Conservation (phyloP, 2,329 filamentous ascomycete genomes). For the Niveomyces coronatus region DNA sequence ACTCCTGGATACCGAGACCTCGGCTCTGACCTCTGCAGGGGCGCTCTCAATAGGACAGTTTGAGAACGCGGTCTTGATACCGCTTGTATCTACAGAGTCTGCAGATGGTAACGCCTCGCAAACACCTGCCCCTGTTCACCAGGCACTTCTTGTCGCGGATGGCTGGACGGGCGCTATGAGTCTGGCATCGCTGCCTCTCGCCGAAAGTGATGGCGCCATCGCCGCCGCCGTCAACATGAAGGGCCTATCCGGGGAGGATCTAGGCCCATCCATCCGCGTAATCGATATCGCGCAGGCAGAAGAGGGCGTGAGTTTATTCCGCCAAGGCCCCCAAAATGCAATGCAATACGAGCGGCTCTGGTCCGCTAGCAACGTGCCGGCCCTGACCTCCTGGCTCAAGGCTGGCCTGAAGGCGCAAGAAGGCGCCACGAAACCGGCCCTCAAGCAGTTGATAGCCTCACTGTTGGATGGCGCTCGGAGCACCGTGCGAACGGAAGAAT, state of each 20-base stretch:
- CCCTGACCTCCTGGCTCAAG: slow-evolving; percentile 56
- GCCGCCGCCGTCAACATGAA: slow-evolving; percentile 49
- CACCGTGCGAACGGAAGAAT: slow-evolving; percentile 41
- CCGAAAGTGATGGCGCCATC: slow-evolving; percentile 31
- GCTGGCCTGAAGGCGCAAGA: slow-evolving; percentile 30
- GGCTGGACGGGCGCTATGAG: slow-evolving; percentile 59
- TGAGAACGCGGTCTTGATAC: slow-evolving; percentile 63
- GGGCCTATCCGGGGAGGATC: slow-evolving; percentile 28
- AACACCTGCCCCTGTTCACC: slow-evolving; percentile 75
- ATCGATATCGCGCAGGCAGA: slow-evolving; percentile 56
- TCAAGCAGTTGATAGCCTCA: slow-evolving; percentile 57
- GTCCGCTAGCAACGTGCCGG: slow-evolving; percentile 60
- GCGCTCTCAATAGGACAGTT: slow-evolving; percentile 31
- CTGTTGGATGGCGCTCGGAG: slow-evolving; percentile 46
- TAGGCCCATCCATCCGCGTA: slow-evolving; percentile 36
- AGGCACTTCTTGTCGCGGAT: slow-evolving; percentile 61
- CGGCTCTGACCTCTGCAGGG: slow-evolving; percentile 23
- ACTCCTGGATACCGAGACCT: slow-evolving; percentile 38
- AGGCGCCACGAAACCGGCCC: slow-evolving; percentile 49
- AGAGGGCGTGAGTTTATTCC: slow-evolving; percentile 55
- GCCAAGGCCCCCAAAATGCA: slow-evolving; percentile 59
- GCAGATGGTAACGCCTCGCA: slow-evolving; percentile 53
- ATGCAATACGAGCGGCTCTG: slow-evolving; percentile 64
- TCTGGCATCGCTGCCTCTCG: slow-evolving; percentile 32
- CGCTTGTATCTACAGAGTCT: slow-evolving; percentile 60